Base-by-base conservation (phyloP, 805 yeast species). In the Spathaspora girioi region DNA sequence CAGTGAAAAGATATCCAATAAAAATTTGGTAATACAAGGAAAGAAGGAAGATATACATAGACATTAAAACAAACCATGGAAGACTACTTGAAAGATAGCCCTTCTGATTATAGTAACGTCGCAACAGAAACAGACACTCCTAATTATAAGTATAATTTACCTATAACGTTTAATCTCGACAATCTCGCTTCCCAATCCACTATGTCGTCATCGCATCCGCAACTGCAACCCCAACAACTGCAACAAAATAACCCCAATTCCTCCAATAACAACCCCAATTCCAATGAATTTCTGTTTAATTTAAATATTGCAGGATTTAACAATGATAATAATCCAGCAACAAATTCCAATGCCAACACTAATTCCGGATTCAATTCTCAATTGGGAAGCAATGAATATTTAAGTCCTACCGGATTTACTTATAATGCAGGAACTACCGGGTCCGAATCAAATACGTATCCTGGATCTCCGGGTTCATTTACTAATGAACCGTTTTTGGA, bases 401-500 rank as follows among this genome's bases (percentile, higher is more conserved):
- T 52, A 41, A 52, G 54, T 50, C 54, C 54, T 12, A 45, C 46
- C 19, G 54, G 49, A 12, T 45, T 51, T 18, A 27, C 50, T 8
- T 52, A 52, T 43, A 52, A 35, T 38, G 29, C 23, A 7, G 18
- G 31, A 10, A 29, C 47, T 19, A 27, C 38, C 5, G 19, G 38
- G 10, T 41, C 35, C 15, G 52, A 46, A 35, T 14, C 50, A 7
- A 42, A 43, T 14, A 43, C 38, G 15, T 47, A 38, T 27, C 45
- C 43, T 11, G 50, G 48, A n/a, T 48, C 55, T 15, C 54, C 57
- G 8, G 55, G 54, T 7, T 61, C 63, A 5, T 57, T 56, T 38
- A 56, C 57, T 6, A 63, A 62, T 49, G 73, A 69, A 43, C 70
- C 70, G 12, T 65, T 66, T 47, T 57, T 70, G 50, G 73, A 69